Evolutionary conservation across 768 basidiomycete genomes (phyloP), one percentile per base, ranked within the genome.

Genomic region (Butyriboletus loyo): DNA sequence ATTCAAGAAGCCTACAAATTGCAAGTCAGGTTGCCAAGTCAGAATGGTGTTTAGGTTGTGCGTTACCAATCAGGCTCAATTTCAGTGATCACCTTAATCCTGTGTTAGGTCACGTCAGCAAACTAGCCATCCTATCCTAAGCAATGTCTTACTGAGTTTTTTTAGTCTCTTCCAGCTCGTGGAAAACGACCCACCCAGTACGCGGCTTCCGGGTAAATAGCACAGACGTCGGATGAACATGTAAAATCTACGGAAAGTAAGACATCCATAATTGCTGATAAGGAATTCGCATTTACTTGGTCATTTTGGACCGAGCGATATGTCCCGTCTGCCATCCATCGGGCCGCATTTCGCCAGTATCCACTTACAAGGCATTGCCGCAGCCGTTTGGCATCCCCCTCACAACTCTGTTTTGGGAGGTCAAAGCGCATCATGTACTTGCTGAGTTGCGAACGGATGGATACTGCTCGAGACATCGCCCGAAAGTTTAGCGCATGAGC

Each of bases 161-260:
- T 59, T 92, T 95, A 0, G 97, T 98, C 70, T 98, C 96, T 62
- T 98, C 87, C 75, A 97, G 85, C 67, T 98, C 94, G 62, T 98
- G 93, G 64, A 87, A 98, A 9, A 99, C 76, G 4, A 99, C 90
- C 92, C 93, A 98, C 7, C 91, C 90, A 1, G 88, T 87, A 22
- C 85, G 80, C 9, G 97, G 90, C 63, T 91, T 94, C 38, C 97
- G 75, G 0, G 92, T 97, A 66, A 98, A 98, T 46, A 98, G 73
- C 7, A 97, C 92, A 1, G 95, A 97, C 7, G 86, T 92, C 1
- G 97, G 96, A 68, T 98, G 96, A 5, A 92, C 87, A 71, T 94
- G 84, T 21, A 99, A 72, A 8, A 83, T 75, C 95, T 98, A 55
- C 6, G 10, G 14, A 24, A 38, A 46, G 9, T 53, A 42, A 63